Evolutionary conservation across 371 early-diverging fungal species (phyloP).

Genomic region (Lichtheimia ramosa): DNA sequence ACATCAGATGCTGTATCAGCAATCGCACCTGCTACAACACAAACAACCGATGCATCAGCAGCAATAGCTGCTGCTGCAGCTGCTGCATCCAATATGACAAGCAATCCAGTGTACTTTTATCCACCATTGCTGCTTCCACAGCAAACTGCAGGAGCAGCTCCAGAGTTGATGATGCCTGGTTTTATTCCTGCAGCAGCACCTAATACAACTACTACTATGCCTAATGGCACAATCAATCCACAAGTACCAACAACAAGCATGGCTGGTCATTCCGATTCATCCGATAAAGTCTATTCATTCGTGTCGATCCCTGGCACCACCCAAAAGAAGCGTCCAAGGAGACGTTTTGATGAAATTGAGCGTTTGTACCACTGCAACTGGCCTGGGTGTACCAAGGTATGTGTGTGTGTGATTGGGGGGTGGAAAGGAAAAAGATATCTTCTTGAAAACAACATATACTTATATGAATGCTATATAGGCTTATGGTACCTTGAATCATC

Average conservation of each 20-base stretch:
- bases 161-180: neutral
- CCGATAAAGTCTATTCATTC: slow-evolving; percentile 62
- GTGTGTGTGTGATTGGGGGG: too few species aligned
- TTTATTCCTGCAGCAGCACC: neutral
- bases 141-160: too few species aligned
- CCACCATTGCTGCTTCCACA: slow-evolving; percentile 2
- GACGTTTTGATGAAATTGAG: slow-evolving; percentile 72
- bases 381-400: slow-evolving; percentile 56
- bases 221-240: neutral
- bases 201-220: neutral
- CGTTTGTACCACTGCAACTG: slow-evolving; percentile 67
- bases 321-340: slow-evolving; percentile 66
- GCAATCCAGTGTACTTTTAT: neutral
- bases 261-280: slow-evolving; percentile 23
- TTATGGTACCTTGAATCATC: slow-evolving; percentile 74
- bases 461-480: slow-evolving; percentile 12
- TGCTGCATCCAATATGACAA: neutral
- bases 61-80: slow-evolving; percentile 13
- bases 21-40: neutral
- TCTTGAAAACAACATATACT: too few species aligned
- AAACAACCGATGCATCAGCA: slow-evolving; percentile 6
- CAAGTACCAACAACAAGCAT: neutral
- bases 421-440: too few species aligned
- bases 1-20: too few species aligned
- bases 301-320: slow-evolving; percentile 63